These are phyloP conservation scores for Citrullus mucosospermus DNA, from an alignment of 306 rosid genomes.

Conservation along the genomic window DNA sequence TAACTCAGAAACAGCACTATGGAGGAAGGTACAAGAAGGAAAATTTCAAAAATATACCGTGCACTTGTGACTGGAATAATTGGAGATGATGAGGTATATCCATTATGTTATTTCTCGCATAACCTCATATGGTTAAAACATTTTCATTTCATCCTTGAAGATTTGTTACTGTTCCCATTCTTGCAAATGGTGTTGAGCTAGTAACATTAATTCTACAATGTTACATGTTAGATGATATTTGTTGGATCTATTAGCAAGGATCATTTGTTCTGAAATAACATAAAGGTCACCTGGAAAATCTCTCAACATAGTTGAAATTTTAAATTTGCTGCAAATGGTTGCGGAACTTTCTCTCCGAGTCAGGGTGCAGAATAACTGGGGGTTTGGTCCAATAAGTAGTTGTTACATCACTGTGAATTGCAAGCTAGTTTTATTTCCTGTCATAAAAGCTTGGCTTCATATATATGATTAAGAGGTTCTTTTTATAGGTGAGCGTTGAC, in stretches of 20 bases:
- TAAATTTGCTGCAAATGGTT: background rate
- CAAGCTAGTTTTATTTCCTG: background rate
- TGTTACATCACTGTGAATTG: background rate
- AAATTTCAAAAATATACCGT: conserved; percentile 65
- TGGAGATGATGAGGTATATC: conserved; percentile 54
- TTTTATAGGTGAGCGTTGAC: conserved; percentile 48
- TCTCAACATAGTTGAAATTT: background rate
- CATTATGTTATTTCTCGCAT: background rate
- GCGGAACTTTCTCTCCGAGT: background rate
- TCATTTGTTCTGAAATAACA: background rate
- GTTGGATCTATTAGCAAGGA: background rate
- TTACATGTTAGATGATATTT: background rate
- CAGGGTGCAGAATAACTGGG: background rate
- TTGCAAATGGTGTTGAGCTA: background rate
- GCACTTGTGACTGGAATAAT: conserved; percentile 67
- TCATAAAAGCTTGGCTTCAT: background rate
- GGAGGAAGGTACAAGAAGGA: conserved; percentile 34
- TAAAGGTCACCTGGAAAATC: background rate
- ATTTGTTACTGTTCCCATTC: background rate
- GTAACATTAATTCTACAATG: background rate
- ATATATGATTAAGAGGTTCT: conserved; percentile 1
- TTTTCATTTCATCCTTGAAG: background rate
- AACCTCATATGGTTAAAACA: background rate
- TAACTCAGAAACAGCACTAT: conserved; percentile 27
- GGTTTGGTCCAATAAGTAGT: background rate